phyloP scores from a whole-genome alignment of 2,329 filamentous ascomycete species.

The Dothideomycetidae sp. region DNA sequence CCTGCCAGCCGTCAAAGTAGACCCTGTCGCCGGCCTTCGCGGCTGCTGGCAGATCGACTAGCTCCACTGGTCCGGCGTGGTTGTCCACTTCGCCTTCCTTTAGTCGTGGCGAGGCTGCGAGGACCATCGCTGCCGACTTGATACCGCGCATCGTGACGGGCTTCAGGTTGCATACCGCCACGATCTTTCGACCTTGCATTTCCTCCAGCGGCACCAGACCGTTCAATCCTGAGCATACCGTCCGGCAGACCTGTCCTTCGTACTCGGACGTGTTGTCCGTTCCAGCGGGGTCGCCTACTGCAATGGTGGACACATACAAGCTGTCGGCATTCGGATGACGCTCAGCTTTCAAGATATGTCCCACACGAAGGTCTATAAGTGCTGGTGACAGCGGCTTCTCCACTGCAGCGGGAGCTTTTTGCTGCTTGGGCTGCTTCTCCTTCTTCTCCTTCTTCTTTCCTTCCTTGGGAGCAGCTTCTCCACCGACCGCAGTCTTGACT shows the following conservation, averaged over 20 bases:
- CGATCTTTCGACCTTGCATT: constrained; percentile 92
- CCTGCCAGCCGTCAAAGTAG: constrained; percentile 87
- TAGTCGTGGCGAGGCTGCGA: constrained; percentile 76
- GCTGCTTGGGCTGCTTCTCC: constrained; percentile 67
- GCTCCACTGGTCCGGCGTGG: constrained; percentile 81
- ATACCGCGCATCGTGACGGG: constrained; percentile 97
- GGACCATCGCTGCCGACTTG: constrained; percentile 74
- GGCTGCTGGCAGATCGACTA: constrained; percentile 68
- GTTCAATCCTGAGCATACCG: constrained; percentile 92
- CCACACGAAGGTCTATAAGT: constrained; percentile 88
- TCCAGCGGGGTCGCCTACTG: constrained; percentile 75
- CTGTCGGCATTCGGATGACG: constrained; percentile 95
- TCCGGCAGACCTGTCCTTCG: constrained; percentile 82
- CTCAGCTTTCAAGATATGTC: constrained; percentile 91
- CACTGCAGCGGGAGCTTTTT: constrained; percentile 42
- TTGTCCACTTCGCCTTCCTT: constrained; percentile 72
- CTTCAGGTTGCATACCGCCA: constrained; percentile 95
- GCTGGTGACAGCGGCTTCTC: constrained; percentile 67
- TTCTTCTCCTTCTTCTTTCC: constrained; percentile 72
- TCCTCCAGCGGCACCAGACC: constrained; percentile 83
- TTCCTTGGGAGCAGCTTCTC: constrained; percentile 26
- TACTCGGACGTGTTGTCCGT: constrained; percentile 81
- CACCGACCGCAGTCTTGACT: constrained; percentile 31
- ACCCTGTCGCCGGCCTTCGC: constrained; percentile 74
- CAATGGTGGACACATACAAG: constrained; percentile 88